phyloP scores from a whole-genome alignment of 306 rosid genomes.

The Sicyos baderoa region DNA sequence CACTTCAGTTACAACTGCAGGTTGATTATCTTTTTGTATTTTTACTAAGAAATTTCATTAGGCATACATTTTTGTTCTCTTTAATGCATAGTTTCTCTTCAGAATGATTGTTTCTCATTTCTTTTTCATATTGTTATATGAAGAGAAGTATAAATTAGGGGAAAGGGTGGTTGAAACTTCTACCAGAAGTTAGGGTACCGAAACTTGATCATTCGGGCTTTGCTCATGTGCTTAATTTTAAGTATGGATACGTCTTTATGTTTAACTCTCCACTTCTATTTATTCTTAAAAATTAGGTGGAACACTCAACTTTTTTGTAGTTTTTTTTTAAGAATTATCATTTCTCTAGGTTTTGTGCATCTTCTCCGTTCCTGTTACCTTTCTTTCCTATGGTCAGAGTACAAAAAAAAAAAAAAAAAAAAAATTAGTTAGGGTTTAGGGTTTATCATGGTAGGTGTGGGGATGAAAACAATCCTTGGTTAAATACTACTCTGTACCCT shows the following conservation, averaged over 20 bases:
- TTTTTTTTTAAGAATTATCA: no score
- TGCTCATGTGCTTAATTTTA: neutral
- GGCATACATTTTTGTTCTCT: neutral
- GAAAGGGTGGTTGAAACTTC: neutral
- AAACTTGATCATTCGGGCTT: neutral
- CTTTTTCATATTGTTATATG: neutral
- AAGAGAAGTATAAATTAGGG: neutral
- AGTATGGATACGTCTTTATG: neutral
- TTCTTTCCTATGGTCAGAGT: no score
- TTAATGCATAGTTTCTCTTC: neutral
- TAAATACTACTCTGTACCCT: neutral
- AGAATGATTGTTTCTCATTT: neutral
- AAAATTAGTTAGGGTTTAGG: neutral
- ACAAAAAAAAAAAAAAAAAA: no score
- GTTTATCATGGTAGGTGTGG: neutral
- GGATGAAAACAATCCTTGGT: neutral
- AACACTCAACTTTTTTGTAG: neutral
- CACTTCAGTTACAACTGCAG: constrained; percentile 82
- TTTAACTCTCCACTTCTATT: neutral
- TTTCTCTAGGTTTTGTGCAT: no score
- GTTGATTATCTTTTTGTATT: constrained; percentile 23
- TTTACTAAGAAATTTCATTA: neutral
- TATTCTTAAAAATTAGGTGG: neutral
- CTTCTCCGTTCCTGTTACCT: no score
- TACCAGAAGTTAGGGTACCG: neutral